Evolutionary conservation across 164 flowering plant species (phyloP).

Genomic region (Paratinospora sagittata): DNA sequence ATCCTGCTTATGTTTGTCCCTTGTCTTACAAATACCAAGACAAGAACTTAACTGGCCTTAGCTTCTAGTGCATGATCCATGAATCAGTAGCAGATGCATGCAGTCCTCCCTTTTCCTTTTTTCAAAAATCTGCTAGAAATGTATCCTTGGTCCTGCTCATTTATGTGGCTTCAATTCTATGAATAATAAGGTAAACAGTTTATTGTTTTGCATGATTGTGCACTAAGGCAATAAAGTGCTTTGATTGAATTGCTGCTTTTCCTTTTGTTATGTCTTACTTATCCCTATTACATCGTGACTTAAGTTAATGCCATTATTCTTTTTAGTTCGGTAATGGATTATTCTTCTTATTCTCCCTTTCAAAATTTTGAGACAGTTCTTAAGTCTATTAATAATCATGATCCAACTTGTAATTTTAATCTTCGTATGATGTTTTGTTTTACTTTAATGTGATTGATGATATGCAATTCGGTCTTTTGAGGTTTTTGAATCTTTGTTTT

Average conservation of each 20-base stretch:
- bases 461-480: background rate
- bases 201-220: background rate
- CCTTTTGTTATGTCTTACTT: background rate
- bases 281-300: background rate
- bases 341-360: background rate
- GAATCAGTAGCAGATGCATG: background rate
- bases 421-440: background rate
- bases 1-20: background rate
- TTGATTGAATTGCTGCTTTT: background rate
- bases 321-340: background rate
- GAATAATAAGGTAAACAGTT: too few relatives aligned
- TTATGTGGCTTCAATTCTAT: too few relatives aligned
- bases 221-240: background rate
- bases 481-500: constrained; percentile 15
- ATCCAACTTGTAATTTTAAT: background rate
- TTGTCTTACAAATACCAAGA: background rate
- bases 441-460: background rate
- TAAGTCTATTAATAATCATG: background rate
- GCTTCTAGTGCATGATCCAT: background rate
- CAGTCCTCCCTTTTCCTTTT: background rate
- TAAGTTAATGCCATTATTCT: background rate
- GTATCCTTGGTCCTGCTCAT: too few relatives aligned
- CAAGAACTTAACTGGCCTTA: background rate
- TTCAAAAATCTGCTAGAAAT: too few relatives aligned
- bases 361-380: background rate